Evolutionary conservation across 2,329 filamentous ascomycete genomes (phyloP), one percentile per base, ranked within the genome.

Genomic region (Microsporum audouinii): DNA sequence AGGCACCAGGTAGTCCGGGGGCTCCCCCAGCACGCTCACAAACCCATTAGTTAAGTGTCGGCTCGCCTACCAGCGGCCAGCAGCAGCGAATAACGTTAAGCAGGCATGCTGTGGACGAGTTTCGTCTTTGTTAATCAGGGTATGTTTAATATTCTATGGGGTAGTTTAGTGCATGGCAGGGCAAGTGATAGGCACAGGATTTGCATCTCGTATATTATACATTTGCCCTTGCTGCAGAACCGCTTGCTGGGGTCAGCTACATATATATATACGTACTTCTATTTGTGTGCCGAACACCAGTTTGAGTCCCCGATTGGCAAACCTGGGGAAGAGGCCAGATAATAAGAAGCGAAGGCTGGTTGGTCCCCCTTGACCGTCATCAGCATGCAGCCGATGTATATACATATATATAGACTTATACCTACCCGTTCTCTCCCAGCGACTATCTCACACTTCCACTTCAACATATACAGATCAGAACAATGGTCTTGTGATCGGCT

Each of bases 251-350:
- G 31, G 36, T 36, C 31, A 36, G 51, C 51, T 55, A n/a, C 17
- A n/a, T 23, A 23, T 23, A 23, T 23, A 23, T 23, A 23, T 23
- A 23, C 17, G 17, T 23, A 23, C 17, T 23, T 23, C 17, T 23
- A 23, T 23, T 23, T 23, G 17, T 23, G 17, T 23, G 17, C 5
- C 14, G 51, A 55, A 38, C 51, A 17, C 31, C 51, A 34, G 51
- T 38, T 34, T 34, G 51, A 34, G 27, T 36, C n/a, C 12, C 51
- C 51, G 51, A 36, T 36, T 38, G 51, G 51, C 51, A 55, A 55
- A 55, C 5, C 51, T 55, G 51, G 51, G 51, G 51, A 55, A 55
- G 27, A 55, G 51, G 51, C n/a, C 51, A 55, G 51, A 55, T 55
- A 55, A 5, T 14, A 12, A 27, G 27, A 53, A 34, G 29, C 27